Conservation (phyloP, 306 rosid species). For the Malus sieversii region DNA sequence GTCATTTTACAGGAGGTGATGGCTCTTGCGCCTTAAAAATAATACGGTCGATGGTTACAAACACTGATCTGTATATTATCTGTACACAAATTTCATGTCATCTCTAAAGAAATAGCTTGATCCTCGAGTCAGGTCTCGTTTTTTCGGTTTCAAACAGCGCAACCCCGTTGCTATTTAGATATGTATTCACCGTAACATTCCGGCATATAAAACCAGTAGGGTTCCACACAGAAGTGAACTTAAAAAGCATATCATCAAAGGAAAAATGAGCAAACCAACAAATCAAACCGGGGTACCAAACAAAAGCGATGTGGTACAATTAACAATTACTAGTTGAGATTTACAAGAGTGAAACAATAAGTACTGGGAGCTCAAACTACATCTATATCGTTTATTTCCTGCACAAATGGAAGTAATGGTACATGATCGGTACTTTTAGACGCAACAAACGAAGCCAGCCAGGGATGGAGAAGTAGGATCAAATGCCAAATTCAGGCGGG, state of each 20-base stretch:
- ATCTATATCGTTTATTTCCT: slow-evolving; percentile 1
- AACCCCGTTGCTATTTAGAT: no score
- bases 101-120: neutral
- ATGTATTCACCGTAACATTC: neutral
- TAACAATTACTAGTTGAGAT: slow-evolving; percentile 5
- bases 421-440: neutral
- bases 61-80: neutral
- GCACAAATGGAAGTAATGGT: slow-evolving; percentile 14
- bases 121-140: neutral
- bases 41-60: neutral
- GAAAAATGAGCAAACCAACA: slow-evolving; percentile 2
- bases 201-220: neutral
- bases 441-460: neutral
- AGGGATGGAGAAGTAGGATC: neutral
- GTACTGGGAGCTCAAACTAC: slow-evolving; percentile 2
- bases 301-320: neutral
- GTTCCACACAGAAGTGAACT: neutral
- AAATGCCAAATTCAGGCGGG: neutral
- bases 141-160: no score
- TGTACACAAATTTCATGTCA: neutral
- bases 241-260: neutral
- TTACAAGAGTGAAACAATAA: neutral
- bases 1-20: slow-evolving; percentile 11
- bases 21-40: neutral
- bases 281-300: slow-evolving; percentile 1